Evolutionary conservation across 2,329 filamentous ascomycete genomes (phyloP).

Genomic region (Diaporthe sp.): DNA sequence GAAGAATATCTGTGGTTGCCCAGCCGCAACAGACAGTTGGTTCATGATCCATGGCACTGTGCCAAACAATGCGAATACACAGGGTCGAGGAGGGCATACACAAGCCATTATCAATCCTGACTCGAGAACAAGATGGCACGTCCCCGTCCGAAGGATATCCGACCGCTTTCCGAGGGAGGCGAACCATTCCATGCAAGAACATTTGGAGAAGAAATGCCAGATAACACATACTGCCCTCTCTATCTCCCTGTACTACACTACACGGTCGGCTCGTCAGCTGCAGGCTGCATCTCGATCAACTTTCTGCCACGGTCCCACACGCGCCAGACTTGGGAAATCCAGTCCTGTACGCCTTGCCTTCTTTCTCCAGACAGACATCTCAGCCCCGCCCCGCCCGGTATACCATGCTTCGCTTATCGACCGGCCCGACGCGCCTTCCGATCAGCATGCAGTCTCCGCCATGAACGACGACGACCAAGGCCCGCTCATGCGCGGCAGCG

Average conservation of each 20-base stretch:
- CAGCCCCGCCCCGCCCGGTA: background rate
- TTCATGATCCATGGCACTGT: background rate
- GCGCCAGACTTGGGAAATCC: background rate
- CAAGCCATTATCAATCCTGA: background rate
- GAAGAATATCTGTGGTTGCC: background rate
- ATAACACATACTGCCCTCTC: background rate
- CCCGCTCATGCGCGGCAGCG: slow-evolving; percentile 16
- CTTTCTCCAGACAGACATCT: background rate
- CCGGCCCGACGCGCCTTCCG: slow-evolving; percentile 11
- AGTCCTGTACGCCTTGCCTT: no score
- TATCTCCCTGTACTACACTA: background rate
- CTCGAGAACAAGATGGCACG: background rate
- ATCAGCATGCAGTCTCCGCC: background rate
- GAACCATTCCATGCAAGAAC: background rate
- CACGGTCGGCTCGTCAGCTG: background rate
- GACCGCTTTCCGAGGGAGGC: background rate
- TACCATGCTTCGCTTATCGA: slow-evolving; percentile 14
- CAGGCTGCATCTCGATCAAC: background rate
- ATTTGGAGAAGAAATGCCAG: background rate
- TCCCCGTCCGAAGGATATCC: background rate
- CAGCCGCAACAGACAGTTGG: background rate
- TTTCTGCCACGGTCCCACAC: background rate
- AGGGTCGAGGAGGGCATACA: background rate
- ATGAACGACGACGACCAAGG: slow-evolving; percentile 18
- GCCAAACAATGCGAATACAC: background rate